Conservation (phyloP, 2,329 filamentous ascomycete genomes). For the Verticillium longisporum region DNA sequence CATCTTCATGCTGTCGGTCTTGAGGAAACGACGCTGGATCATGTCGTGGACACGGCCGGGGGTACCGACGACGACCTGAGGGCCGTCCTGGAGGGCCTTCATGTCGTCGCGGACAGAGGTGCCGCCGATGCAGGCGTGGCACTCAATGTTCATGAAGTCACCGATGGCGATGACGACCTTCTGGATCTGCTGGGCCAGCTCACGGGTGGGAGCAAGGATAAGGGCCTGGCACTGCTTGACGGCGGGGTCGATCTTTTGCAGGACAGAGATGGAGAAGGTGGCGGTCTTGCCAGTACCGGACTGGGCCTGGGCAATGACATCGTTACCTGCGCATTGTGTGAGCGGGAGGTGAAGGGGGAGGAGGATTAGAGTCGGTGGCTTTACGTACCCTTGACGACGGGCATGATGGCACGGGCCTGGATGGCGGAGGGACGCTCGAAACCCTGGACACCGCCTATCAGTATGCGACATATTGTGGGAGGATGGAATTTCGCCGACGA, state of each 20-base stretch:
- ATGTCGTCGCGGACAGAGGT: constrained; percentile 98
- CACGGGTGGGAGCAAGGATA: constrained; percentile 95
- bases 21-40: constrained; percentile 96
- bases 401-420: constrained; percentile 99
- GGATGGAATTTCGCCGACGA: neutral
- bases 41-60: constrained; percentile 98
- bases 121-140: constrained; percentile 98
- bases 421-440: constrained; percentile 94
- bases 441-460: neutral
- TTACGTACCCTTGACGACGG: constrained; percentile 91
- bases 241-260: constrained; percentile 95
- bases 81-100: constrained; percentile 92
- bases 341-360: constrained; percentile 5
- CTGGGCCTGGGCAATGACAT: constrained; percentile 99
- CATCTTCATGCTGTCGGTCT: constrained; percentile 99
- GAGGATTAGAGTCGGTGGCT: neutral
- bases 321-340: constrained; percentile 58
- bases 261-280: constrained; percentile 97
- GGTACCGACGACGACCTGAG: constrained; percentile 95
- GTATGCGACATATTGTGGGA: neutral
- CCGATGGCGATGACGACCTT: constrained; percentile 98
- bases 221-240: constrained; percentile 97
- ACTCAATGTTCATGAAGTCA: constrained; percentile 99
- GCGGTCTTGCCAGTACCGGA: constrained; percentile 99
- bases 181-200: constrained; percentile 98